These are phyloP conservation scores for Colletotrichum acutatum DNA, from an alignment of 2,329 filamentous ascomycete species.

Conservation along the genomic window DNA sequence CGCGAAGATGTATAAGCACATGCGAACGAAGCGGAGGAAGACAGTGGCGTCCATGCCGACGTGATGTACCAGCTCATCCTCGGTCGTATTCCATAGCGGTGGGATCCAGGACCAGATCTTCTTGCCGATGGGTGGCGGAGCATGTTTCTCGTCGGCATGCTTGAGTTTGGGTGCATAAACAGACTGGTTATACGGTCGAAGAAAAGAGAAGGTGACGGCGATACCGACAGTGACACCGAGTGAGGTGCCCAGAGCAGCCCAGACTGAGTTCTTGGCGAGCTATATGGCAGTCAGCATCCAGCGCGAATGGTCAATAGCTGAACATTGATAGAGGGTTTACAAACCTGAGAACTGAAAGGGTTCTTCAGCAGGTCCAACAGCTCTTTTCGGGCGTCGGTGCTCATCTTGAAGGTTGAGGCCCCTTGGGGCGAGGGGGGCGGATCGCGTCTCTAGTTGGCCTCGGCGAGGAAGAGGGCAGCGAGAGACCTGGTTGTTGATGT, in stretches of 20 bases:
- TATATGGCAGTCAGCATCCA: conserved; percentile 37
- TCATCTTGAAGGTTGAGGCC: conserved; percentile 28
- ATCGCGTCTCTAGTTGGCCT: conserved; percentile 9
- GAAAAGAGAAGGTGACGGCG: conserved; percentile 84
- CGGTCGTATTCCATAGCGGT: conserved; percentile 81
- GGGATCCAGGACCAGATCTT: conserved; percentile 89
- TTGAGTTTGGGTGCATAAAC: conserved; percentile 96
- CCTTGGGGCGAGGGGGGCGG: conserved; percentile 26
- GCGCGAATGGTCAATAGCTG: not conserved
- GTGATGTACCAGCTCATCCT: conserved; percentile 80
- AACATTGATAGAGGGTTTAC: not conserved
- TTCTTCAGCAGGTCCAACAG: conserved; percentile 61
- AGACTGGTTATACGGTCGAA: conserved; percentile 90
- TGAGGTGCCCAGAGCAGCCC: conserved; percentile 84
- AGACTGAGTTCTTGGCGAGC: conserved; percentile 70
- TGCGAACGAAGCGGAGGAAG: conserved; percentile 87
- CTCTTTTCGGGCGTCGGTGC: conserved; percentile 50
- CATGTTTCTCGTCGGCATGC: conserved; percentile 89
- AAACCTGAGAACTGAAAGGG: conserved; percentile 61
- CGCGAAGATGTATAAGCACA: conserved; percentile 93
- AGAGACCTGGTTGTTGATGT: conserved; percentile 5
- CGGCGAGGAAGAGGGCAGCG: not conserved
- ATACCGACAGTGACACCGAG: conserved; percentile 79
- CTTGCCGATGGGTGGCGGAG: conserved; percentile 86
- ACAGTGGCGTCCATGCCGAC: conserved; percentile 92